Conservation (phyloP, 305 asterid species). For the Salvia sclarea region DNA sequence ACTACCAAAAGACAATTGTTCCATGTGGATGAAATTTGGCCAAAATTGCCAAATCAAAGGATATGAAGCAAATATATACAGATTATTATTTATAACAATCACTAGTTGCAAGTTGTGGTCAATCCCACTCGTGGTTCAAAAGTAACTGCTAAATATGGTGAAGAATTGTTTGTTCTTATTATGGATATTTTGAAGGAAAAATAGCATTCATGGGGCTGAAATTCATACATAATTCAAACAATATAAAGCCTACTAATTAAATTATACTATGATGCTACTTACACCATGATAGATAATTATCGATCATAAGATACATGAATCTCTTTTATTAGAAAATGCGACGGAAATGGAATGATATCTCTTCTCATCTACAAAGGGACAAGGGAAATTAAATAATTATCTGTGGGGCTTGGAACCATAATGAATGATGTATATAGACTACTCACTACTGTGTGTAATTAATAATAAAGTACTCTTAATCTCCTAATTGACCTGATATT, state of each 20-base stretch:
- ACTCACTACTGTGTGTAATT: no score
- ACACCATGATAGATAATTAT: neutral
- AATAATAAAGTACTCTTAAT: neutral
- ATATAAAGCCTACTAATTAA: no score
- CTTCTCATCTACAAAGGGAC: neutral
- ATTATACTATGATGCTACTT: neutral
- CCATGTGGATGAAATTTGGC: conserved; percentile 7
- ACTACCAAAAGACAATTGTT: conserved; percentile 18
- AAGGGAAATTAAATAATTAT: neutral
- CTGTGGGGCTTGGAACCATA: neutral
- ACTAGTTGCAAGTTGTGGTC: conserved; percentile 15
- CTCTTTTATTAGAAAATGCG: neutral
- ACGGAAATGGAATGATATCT: neutral
- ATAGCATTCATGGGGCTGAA: neutral
- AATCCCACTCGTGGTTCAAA: neutral
- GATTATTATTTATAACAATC: neutral
- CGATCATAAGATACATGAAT: neutral
- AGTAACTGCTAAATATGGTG: neutral
- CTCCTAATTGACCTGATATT: neutral
- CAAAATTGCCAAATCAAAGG: neutral
- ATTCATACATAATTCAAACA: neutral
- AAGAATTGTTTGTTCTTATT: neutral
- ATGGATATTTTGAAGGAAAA: neutral
- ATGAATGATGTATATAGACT: neutral
- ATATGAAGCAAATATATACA: neutral